A percentile compares a stretch with the other conserved stretches of the same genome.
Evolutionary conservation across 306 rosid species (phyloP).

Genomic region (Leucaena leucocephala): DNA sequence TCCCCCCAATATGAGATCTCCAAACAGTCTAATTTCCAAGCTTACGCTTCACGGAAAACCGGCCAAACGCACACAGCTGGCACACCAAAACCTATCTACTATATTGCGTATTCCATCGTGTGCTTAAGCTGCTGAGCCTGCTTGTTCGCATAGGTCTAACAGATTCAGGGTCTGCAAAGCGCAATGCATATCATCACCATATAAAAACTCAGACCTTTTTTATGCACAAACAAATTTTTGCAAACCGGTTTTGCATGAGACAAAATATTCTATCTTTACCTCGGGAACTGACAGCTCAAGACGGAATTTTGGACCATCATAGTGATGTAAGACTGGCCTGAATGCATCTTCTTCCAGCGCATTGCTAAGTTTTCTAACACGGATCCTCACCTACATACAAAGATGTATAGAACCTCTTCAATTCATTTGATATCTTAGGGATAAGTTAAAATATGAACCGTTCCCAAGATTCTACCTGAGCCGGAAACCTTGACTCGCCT

Average conservation of each 20-base stretch:
- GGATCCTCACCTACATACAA: conserved; percentile 69
- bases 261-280: conserved; percentile 47
- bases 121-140: conserved; percentile 81
- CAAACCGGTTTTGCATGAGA: background rate
- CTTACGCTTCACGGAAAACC: conserved; percentile 95
- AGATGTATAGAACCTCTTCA: background rate
- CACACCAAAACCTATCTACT: conserved; percentile 60
- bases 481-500: conserved; percentile 98
- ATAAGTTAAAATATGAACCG: background rate
- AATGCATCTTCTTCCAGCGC: conserved; percentile 97
- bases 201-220: background rate
- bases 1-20: conserved; percentile 39
- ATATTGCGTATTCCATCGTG: conserved; percentile 35
- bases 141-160: conserved; percentile 91
- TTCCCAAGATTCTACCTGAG: conserved; percentile 68
- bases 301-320: conserved; percentile 98
- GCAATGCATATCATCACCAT: conserved; percentile 8
- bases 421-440: conserved; percentile 15
- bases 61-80: conserved; percentile 63
- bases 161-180: conserved; percentile 86
- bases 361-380: conserved; percentile 82
- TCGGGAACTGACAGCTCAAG: conserved; percentile 99
- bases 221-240: background rate
- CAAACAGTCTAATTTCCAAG: conserved; percentile 67
- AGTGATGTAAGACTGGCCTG: conserved; percentile 98